A percentile compares a stretch with the other conserved stretches of the same genome.
These are phyloP conservation scores for Gaeumannomyces tritici DNA, from an alignment of 2,329 filamentous ascomycete genomes.

Conservation along the genomic window DNA sequence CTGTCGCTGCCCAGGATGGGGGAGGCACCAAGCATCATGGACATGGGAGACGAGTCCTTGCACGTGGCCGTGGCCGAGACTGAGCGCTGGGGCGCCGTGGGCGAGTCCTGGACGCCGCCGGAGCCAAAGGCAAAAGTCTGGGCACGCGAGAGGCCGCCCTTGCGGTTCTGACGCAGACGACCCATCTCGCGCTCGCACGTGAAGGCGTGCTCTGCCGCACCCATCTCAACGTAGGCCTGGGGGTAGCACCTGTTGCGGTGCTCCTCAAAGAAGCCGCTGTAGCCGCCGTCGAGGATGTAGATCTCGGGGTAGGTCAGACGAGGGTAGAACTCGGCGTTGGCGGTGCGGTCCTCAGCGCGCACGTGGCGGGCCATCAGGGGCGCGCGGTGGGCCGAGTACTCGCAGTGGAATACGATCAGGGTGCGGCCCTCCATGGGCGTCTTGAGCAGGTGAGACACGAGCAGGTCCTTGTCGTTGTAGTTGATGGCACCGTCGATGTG, in stretches of 20 bases:
- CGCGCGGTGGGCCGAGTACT: slow-evolving; percentile 94
- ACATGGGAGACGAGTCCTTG: slow-evolving; percentile 24
- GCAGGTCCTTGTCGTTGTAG: slow-evolving; percentile 89
- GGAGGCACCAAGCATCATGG: slow-evolving; percentile 31
- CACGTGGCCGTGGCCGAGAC: slow-evolving; percentile 14
- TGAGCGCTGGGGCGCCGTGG: slow-evolving; percentile 40
- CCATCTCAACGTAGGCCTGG: slow-evolving; percentile 96
- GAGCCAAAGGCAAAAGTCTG: slow-evolving; percentile 91
- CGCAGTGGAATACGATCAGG: slow-evolving; percentile 89
- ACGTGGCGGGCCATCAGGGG: slow-evolving; percentile 94
- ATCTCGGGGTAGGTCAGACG: slow-evolving; percentile 90
- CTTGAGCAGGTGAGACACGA: slow-evolving; percentile 71
- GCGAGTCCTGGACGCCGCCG: slow-evolving; percentile 45
- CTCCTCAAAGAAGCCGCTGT: slow-evolving; percentile 81
- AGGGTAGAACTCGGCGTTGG: slow-evolving; percentile 81
- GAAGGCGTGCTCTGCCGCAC: slow-evolving; percentile 78
- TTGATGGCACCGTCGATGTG: slow-evolving; percentile 92
- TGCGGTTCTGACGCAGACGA: slow-evolving; percentile 75
- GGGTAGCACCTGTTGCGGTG: slow-evolving; percentile 78
- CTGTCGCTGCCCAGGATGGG: slow-evolving; percentile 38
- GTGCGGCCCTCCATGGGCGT: slow-evolving; percentile 59
- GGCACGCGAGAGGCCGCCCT: slow-evolving; percentile 67
- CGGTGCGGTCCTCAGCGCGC: slow-evolving; percentile 75
- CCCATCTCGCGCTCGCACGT: slow-evolving; percentile 94
- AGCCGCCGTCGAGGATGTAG: slow-evolving; percentile 94